phyloP scores from a whole-genome alignment of 2,329 filamentous ascomycete genomes.

The Aspergillus chevalieri region DNA sequence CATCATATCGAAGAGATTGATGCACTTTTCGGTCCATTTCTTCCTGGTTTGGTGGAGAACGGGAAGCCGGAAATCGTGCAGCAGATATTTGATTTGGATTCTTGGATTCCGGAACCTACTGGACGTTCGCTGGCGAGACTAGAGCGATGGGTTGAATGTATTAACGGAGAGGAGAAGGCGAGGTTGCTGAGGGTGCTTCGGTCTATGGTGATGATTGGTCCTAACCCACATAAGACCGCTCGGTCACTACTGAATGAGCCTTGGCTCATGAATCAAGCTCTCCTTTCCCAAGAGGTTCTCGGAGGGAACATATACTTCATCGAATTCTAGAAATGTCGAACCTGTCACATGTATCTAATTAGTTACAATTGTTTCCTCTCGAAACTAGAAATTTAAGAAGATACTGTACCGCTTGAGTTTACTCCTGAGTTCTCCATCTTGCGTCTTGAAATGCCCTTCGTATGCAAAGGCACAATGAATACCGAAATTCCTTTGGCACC shows the following conservation, averaged over 20 bases:
- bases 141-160: background rate
- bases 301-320: constrained; percentile 72
- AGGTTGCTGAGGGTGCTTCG: background rate
- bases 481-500: constrained; percentile 70
- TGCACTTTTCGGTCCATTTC: constrained; percentile 10
- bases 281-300: constrained; percentile 68
- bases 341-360: constrained; percentile 40
- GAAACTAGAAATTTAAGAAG: constrained; percentile 32
- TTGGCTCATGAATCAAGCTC: constrained; percentile 37
- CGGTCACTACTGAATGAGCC: background rate
- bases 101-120: too few relatives aligned
- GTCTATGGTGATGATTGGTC: background rate
- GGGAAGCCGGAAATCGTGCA: too few relatives aligned
- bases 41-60: background rate
- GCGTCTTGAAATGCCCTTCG: constrained; percentile 45
- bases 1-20: constrained; percentile 9
- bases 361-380: background rate
- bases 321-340: constrained; percentile 69
- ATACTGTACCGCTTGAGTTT: constrained; percentile 59
- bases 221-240: background rate
- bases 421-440: constrained; percentile 12
- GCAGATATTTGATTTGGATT: too few relatives aligned
- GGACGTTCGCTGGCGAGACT: background rate
- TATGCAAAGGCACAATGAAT: constrained; percentile 59
- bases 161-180: background rate